Percentiles rank a stretch among this genome's conserved stretches.
Evolutionary conservation across 352 stramenopile species (phyloP).

Genomic region (Thalassiosira mediterranea): DNA sequence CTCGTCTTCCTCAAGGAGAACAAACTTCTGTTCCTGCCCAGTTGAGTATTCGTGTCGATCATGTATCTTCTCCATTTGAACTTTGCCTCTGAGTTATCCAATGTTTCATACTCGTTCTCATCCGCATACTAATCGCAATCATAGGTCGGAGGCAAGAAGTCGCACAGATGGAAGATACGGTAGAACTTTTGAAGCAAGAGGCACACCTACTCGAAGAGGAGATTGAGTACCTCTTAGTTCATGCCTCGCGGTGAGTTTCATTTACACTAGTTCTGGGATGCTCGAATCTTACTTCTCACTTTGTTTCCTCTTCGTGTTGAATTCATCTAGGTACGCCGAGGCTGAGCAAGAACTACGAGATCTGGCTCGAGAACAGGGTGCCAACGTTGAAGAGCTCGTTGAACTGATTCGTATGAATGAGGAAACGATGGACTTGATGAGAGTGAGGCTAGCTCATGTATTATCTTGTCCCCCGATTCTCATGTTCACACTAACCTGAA

Average conservation of each 20-base stretch:
- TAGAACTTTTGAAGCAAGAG: constrained; percentile 27
- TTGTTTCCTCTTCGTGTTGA: neutral
- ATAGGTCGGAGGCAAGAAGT: constrained; percentile 11
- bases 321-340: constrained; percentile 30
- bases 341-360: constrained; percentile 31
- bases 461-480: constrained; percentile 6
- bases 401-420: constrained; percentile 42
- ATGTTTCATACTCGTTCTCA: neutral
- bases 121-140: too few relatives aligned
- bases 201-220: constrained; percentile 25
- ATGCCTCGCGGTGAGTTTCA: constrained; percentile 5
- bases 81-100: neutral
- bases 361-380: constrained; percentile 16
- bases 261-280: neutral
- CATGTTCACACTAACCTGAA: neutral
- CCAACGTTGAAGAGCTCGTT: constrained; percentile 25
- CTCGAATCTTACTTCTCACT: constrained; percentile 1
- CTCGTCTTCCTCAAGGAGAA: constrained; percentile 39
- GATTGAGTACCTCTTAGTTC: constrained; percentile 9
- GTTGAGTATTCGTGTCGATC: constrained; percentile 39
- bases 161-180: constrained; percentile 9
- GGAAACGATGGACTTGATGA: constrained; percentile 50
- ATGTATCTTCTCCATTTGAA: neutral
- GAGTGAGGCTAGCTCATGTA: constrained; percentile 12
- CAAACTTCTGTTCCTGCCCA: constrained; percentile 24